A percentile compares a stretch with the other conserved stretches of the same genome.
Conservation (phyloP, 495 filamentous ascomycete species). For the Podospora pseudopauciseta region DNA sequence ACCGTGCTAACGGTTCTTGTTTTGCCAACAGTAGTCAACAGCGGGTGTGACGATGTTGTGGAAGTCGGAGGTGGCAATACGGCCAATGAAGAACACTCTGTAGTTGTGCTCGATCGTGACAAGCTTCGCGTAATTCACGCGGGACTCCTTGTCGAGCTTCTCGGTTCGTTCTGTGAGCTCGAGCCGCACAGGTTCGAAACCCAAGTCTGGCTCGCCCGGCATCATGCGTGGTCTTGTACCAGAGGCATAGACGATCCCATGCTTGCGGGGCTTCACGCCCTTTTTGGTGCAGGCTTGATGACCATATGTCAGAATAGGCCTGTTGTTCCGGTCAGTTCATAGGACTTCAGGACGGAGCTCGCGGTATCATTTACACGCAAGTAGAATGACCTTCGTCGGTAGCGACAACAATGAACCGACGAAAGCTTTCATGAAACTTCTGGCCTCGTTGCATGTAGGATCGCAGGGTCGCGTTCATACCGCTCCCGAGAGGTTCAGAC, state of each 20-base stretch:
- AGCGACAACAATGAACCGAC: constrained; percentile 47
- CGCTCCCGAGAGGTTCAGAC: constrained; percentile 43
- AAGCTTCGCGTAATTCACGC: constrained; percentile 46
- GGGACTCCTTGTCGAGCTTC: constrained; percentile 43
- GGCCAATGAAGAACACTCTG: constrained; percentile 45
- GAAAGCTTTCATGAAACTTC: constrained; percentile 42
- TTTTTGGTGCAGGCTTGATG: constrained; percentile 42
- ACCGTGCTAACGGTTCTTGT: constrained; percentile 33
- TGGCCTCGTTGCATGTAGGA: constrained; percentile 16
- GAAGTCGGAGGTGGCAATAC: constrained; percentile 33
- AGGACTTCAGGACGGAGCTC: neutral
- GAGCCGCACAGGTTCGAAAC: constrained; percentile 39
- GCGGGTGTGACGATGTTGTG: constrained; percentile 36
- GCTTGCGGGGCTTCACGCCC: constrained; percentile 44
- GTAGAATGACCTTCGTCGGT: constrained; percentile 47
- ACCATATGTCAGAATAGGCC: constrained; percentile 48
- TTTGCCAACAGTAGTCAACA: constrained; percentile 44
- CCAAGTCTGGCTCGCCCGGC: constrained; percentile 39
- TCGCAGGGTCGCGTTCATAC: constrained; percentile 18
- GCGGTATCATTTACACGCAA: constrained; percentile 43
- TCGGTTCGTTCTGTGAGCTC: constrained; percentile 34
- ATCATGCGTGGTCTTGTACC: constrained; percentile 30
- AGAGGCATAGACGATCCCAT: constrained; percentile 42
- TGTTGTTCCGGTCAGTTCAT: constrained; percentile 20
- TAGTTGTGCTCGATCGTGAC: constrained; percentile 49